Base-by-base conservation (phyloP, 306 rosid species). In the Prunus armeniaca region DNA sequence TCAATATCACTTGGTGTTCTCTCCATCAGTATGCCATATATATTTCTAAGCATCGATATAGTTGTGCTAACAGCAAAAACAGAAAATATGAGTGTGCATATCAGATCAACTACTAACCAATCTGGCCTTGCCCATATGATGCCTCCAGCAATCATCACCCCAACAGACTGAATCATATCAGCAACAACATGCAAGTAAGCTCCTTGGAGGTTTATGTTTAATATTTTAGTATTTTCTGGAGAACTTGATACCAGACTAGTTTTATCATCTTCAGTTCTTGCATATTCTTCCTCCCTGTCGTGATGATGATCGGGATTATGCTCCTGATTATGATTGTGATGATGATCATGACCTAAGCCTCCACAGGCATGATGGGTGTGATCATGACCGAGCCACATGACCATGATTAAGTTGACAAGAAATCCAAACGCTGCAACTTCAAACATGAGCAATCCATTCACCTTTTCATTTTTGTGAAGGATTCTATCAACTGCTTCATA, bases 131-230 rank as follows among this genome's bases (percentile, higher is more conserved):
- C 85, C 98, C 97, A 92, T 49, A 92, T 88, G 73, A 92, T 60
- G 49, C 86, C 97, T 82, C 96, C 99, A 7, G 92, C 92, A 70
- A 92, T 81, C 97, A 95, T 95, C 84, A 95, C 99, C 67, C 99
- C 99, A 17, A 90, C 27, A 60, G 97, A 92, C 79, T 95, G 99
- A 76, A 95, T 90, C 96, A 95, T 80, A 85, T 95, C 99, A 8
- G 91, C 79, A 75, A 92, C 82, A 27, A 90, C 93, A 87, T 95
- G 99, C 76, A 95, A 81, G 85, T 95, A 92, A 19, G 99, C 99
- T 46, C 99, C 99, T 82, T 92, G 93, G 38, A 95, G 38, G 78
- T 95, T 95, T 79, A 95, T 89, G 91, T 90, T 86, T 72, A 81
- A 68, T 6, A 25, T 72, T 72, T 57, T 83, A 32, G 28, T 67